Conservation (phyloP, 1,284 basidiomycete species). For the Austroboletus niveus region DNA sequence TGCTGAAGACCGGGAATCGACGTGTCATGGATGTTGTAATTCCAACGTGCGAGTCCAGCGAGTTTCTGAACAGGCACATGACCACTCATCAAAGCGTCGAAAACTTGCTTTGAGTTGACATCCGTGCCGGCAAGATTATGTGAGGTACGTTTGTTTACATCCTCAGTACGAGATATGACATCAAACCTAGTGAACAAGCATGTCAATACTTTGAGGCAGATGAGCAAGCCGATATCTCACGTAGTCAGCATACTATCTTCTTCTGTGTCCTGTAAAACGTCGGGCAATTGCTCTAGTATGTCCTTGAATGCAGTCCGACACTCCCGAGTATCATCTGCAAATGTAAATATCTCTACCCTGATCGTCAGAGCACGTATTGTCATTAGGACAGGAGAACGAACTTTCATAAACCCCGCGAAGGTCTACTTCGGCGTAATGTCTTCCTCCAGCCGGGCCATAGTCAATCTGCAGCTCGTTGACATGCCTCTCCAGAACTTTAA, state of each 20-base stretch:
- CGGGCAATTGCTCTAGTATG: slow-evolving; percentile 49
- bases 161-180: slow-evolving; percentile 50
- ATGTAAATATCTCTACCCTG: slow-evolving; percentile 41
- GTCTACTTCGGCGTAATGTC: slow-evolving; percentile 46
- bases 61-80: slow-evolving; percentile 44
- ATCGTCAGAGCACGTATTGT: slow-evolving; percentile 5
- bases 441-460: slow-evolving; percentile 44
- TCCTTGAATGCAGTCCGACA: slow-evolving; percentile 44
- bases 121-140: slow-evolving; percentile 55
- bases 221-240: slow-evolving; percentile 32
- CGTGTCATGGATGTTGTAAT: slow-evolving; percentile 45
- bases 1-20: slow-evolving; percentile 43
- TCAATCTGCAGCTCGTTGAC: slow-evolving; percentile 33
- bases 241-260: slow-evolving; percentile 53
- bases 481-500: slow-evolving; percentile 38
- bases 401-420: slow-evolving; percentile 51
- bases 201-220: background rate
- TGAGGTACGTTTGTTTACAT: slow-evolving; percentile 43
- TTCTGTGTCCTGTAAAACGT: slow-evolving; percentile 53
- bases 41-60: slow-evolving; percentile 48
- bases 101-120: slow-evolving; percentile 50
- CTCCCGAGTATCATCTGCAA: slow-evolving; percentile 26
- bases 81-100: slow-evolving; percentile 48
- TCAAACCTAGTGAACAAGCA: slow-evolving; percentile 49
- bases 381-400: slow-evolving; percentile 23